Percentiles rank a stretch among this genome's conserved stretches.
phyloP scores from a whole-genome alignment of 495 filamentous ascomycete species.

The Penicillium longicatenatum region DNA sequence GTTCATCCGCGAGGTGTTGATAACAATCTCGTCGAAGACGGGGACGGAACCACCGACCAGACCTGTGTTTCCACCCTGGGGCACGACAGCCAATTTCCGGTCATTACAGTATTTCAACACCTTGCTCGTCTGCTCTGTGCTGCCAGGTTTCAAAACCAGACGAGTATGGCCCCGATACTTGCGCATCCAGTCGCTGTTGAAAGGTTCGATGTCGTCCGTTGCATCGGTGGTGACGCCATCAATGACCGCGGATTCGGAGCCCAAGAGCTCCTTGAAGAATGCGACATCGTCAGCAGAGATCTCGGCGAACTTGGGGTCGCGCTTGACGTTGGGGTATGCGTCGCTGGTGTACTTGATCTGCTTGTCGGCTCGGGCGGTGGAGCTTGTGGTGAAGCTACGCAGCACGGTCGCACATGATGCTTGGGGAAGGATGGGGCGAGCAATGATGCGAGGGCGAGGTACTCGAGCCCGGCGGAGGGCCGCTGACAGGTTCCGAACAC shows the following conservation, averaged over 20 bases:
- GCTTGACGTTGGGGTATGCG: slow-evolving; percentile 78
- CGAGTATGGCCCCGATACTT: slow-evolving; percentile 92
- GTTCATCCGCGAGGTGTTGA: slow-evolving; percentile 88
- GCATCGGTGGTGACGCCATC: slow-evolving; percentile 76
- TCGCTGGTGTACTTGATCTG: slow-evolving; percentile 77
- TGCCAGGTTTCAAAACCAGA: slow-evolving; percentile 81
- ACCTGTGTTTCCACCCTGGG: slow-evolving; percentile 95
- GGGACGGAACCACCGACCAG: slow-evolving; percentile 93
- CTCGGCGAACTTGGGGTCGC: slow-evolving; percentile 69
- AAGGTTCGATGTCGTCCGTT: slow-evolving; percentile 80
- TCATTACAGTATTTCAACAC: slow-evolving; percentile 93
- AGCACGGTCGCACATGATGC: slow-evolving; percentile 23
- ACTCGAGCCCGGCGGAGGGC: slow-evolving; percentile 45
- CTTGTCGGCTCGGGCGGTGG: slow-evolving; percentile 34
- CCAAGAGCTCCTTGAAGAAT: slow-evolving; percentile 76
- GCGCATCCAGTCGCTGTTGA: slow-evolving; percentile 98
- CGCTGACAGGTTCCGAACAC: slow-evolving; percentile 38
- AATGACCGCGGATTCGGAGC: slow-evolving; percentile 74
- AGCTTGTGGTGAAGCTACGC: slow-evolving; percentile 40
- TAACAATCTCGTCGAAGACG: slow-evolving; percentile 95
- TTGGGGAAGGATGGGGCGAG: slow-evolving; percentile 27
- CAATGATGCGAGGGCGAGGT: slow-evolving; percentile 32
- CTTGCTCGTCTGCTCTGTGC: slow-evolving; percentile 81
- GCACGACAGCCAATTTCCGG: slow-evolving; percentile 88
- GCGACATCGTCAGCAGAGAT: slow-evolving; percentile 75